These are phyloP conservation scores for Dothiorella sarmentorum DNA, from an alignment of 2,329 filamentous ascomycete species.

Conservation along the genomic window DNA sequence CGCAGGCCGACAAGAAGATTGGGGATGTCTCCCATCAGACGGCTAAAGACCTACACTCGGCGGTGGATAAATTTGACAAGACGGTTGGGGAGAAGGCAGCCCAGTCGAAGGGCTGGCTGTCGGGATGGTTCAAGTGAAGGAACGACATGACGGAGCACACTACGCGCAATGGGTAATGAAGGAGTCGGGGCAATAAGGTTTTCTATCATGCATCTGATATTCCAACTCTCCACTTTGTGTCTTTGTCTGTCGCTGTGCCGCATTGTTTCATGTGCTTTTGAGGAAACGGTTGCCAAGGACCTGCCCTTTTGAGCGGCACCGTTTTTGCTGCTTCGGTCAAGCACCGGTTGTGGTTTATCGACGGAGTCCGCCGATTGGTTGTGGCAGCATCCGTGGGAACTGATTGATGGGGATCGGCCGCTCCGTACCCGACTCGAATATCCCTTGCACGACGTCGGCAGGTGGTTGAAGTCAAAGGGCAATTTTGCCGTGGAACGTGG, in stretches of 20 bases:
- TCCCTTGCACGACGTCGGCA: slow-evolving; percentile 9
- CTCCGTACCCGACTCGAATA: neutral
- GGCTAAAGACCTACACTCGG: slow-evolving; percentile 47
- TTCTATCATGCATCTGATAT: neutral
- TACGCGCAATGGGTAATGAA: neutral
- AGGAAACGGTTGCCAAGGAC: slow-evolving; percentile 1
- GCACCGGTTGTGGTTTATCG: neutral
- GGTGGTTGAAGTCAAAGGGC: neutral
- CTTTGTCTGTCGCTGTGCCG: neutral
- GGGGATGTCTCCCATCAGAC: slow-evolving; percentile 65
- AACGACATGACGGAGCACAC: neutral
- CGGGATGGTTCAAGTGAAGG: slow-evolving; percentile 66
- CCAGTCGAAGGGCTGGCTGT: slow-evolving; percentile 80
- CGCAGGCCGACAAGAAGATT: slow-evolving; percentile 58
- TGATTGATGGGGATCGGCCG: slow-evolving; percentile 9
- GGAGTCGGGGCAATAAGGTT: neutral
- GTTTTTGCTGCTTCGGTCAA: neutral
- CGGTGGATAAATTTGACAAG: slow-evolving; percentile 74
- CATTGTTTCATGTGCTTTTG: slow-evolving; percentile 3
- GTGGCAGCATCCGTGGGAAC: neutral
- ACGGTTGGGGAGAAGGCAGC: slow-evolving; percentile 73
- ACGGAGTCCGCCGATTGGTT: slow-evolving; percentile 4
- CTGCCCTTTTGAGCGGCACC: neutral
- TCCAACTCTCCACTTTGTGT: neutral
- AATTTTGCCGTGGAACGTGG: slow-evolving; percentile 10